Conservation (phyloP, 2,329 filamentous ascomycete genomes). For the Mycosphaerella arachidis region DNA sequence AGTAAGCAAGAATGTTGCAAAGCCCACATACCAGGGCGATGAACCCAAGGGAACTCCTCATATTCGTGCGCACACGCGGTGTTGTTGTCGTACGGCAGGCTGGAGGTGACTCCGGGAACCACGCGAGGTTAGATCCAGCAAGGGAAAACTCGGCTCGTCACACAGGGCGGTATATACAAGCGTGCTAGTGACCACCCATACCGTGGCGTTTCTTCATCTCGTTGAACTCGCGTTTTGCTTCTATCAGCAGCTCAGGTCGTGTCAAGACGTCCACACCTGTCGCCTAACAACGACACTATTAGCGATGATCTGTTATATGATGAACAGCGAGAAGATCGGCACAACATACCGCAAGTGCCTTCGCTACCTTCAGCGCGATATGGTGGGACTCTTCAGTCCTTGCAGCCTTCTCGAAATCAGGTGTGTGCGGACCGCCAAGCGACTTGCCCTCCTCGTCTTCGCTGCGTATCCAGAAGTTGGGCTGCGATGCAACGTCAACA, state of each 20-base stretch:
- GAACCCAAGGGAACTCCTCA: neutral
- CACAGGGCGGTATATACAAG: neutral
- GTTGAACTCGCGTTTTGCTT: slow-evolving; percentile 29
- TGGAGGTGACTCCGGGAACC: neutral
- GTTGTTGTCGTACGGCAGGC: neutral
- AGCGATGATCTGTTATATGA: slow-evolving; percentile 35
- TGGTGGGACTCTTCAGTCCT: slow-evolving; percentile 36
- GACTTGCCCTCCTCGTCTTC: slow-evolving; percentile 28
- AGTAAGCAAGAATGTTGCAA: neutral
- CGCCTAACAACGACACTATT: slow-evolving; percentile 10
- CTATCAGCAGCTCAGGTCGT: slow-evolving; percentile 20
- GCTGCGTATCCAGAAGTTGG: slow-evolving; percentile 46
- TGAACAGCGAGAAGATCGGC: slow-evolving; percentile 17
- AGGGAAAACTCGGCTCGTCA: neutral
- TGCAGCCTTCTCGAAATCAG: slow-evolving; percentile 37
- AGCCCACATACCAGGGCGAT: neutral
- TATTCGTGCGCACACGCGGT: neutral
- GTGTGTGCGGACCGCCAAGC: slow-evolving; percentile 37
- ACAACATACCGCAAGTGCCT: slow-evolving; percentile 28
- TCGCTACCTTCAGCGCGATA: slow-evolving; percentile 33
- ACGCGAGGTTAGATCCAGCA: neutral
- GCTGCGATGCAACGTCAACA: slow-evolving; percentile 11
- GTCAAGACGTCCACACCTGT: slow-evolving; percentile 37
- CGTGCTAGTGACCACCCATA: neutral
- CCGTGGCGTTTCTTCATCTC: slow-evolving; percentile 11